A percentile compares a stretch with the other conserved stretches of the same genome.
phyloP scores from a whole-genome alignment of 805 yeast species.

The Yamadazyma paraphyllophila region DNA sequence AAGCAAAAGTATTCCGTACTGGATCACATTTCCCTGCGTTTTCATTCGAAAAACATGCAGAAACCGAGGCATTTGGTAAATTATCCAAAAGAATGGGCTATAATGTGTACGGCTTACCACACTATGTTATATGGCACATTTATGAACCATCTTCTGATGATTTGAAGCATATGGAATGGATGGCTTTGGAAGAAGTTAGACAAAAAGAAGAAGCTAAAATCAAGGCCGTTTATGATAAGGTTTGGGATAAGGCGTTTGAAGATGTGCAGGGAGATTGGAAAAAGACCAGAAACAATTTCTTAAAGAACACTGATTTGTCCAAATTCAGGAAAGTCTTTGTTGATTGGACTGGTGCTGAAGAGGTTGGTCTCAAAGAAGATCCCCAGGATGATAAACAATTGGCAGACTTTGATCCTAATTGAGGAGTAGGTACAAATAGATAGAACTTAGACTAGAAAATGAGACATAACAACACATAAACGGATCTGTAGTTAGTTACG shows the following conservation, averaged over 20 bases:
- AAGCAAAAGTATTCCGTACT: conserved; percentile 78
- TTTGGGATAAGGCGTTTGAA: conserved; percentile 77
- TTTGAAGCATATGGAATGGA: conserved; percentile 78
- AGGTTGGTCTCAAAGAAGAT: conserved; percentile 24
- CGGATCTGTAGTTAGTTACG: too few species aligned
- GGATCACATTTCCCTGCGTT: conserved; percentile 98
- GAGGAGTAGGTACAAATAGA: neutral
- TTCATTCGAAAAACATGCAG: conserved; percentile 94
- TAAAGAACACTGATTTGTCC: conserved; percentile 73
- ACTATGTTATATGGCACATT: conserved; percentile 94
- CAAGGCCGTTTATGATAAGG: conserved; percentile 62
- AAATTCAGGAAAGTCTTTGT: conserved; percentile 49
- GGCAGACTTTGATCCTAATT: conserved; percentile 41
- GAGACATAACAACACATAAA: too few species aligned
- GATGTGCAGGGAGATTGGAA: conserved; percentile 74
- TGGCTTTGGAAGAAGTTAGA: conserved; percentile 76
- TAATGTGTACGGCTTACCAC: conserved; percentile 86
- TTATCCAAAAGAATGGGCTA: conserved; percentile 84
- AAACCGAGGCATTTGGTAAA: conserved; percentile 95
- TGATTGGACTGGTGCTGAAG: conserved; percentile 69
- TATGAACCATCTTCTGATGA: conserved; percentile 96
- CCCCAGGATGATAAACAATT: conserved; percentile 29
- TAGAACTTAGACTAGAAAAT: neutral
- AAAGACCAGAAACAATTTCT: conserved; percentile 63
- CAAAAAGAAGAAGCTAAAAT: conserved; percentile 60